Conservation (phyloP, 306 rosid species). For the Styphnolobium japonicum region DNA sequence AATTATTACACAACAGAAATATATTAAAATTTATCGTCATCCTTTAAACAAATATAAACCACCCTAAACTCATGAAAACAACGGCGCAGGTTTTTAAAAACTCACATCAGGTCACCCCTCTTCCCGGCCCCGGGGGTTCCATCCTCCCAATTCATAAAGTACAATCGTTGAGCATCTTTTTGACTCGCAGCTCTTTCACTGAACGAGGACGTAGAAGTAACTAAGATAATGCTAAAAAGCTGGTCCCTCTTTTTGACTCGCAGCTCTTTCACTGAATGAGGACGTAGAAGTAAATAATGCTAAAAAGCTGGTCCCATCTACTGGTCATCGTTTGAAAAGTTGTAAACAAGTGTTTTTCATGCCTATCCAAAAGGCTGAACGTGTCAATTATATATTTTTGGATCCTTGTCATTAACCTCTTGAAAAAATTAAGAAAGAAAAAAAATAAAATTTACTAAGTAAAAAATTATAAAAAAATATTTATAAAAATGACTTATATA, state of each 20-base stretch:
- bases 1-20: no score
- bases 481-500: no score
- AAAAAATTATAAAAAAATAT: no score
- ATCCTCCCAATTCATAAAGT: not conserved
- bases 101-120: not conserved
- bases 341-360: not conserved
- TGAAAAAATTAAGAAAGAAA: no score
- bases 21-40: no score
- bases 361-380: not conserved
- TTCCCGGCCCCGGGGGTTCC: not conserved
- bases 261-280: not conserved
- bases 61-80: not conserved
- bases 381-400: not conserved
- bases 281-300: not conserved
- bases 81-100: not conserved
- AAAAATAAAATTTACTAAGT: no score
- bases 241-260: constrained; percentile 12
- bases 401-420: not conserved
- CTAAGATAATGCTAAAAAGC: not conserved
- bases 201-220: not conserved
- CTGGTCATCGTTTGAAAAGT: constrained; percentile 13
- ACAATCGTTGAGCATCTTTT: not conserved
- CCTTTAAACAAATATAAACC: no score
- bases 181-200: not conserved
- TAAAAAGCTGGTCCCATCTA: not conserved